Base-by-base conservation (phyloP, 371 early-diverging fungal species). In the Mortierella sp. region DNA sequence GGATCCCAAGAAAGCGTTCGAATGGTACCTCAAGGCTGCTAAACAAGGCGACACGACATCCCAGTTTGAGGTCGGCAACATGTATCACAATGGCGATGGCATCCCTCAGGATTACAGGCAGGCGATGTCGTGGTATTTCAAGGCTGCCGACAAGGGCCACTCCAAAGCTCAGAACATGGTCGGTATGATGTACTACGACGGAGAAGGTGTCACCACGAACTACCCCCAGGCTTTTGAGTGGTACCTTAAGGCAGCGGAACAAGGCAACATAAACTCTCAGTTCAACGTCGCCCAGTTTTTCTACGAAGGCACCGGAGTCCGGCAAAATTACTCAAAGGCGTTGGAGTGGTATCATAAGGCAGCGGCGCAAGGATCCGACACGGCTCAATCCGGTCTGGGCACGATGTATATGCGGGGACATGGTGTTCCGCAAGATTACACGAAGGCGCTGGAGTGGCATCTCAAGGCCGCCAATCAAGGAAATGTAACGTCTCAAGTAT, bases 241-340 rank as follows among this genome's bases (percentile, higher is more conserved):
- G 57, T 57, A 26, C 26, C 8, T 57, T 6, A 57, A 57, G 57
- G 57, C 26, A 5, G 57, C 57, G 93, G 93, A 92, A 1, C 69
- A 69, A n/a, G 44, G 44, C 10, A n/a, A 43, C 44, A n/a, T 26
- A 13, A n/a, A 40, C 13, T 43, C 21, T 10, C 69, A 69, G n/a
- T 14, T 93, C 73, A 92, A 93, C 43, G 85, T 95, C 19, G 61
- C 31, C 1, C 28, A 19, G 19, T 16, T 61, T 16, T 19, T 31
- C 61, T 31, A 28, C 19, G 31, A 28, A 4, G 61, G 61, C 5
- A 5, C 19, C 5, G 61, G 61, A 19, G 61, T 61, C 3, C 61
- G 21, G 19, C 46, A 46, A n/a, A 43, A 43, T 26, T 16, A 43
- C 40, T 1, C 13, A 24, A 69, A 14, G 24, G 46, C 46, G 24